phyloP scores from a whole-genome alignment of 257 asterid species.

The Ajuga chamaepitys region DNA sequence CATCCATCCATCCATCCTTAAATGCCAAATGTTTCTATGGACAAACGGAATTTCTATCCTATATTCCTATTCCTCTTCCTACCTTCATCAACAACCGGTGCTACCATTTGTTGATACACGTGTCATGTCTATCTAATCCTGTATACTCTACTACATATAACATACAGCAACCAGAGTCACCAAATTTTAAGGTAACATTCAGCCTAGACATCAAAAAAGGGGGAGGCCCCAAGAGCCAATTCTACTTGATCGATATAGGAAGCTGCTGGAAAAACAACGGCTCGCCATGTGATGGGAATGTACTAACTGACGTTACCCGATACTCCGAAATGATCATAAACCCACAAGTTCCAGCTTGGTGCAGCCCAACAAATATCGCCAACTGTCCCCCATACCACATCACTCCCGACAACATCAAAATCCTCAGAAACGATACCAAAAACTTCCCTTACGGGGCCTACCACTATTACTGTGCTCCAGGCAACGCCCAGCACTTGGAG shows the following conservation, averaged over 20 bases:
- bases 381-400: conserved; percentile 68
- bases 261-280: conserved; percentile 78
- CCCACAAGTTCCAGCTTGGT: conserved; percentile 52
- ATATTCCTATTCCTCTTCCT: no score
- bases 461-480: conserved; percentile 63
- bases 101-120: no score
- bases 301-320: conserved; percentile 46
- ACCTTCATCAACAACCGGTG: no score
- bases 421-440: conserved; percentile 37
- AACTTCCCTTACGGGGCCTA: conserved; percentile 62
- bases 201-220: conserved; percentile 44
- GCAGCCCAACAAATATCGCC: conserved; percentile 35
- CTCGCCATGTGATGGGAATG: conserved; percentile 55
- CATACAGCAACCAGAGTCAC: conserved; percentile 59
- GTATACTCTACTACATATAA: no score
- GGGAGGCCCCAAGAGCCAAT: conserved; percentile 66
- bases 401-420: conserved; percentile 37
- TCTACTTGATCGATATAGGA: conserved; percentile 65
- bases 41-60: no score
- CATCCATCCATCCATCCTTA: no score
- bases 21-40: no score
- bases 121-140: no score
- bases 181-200: conserved; percentile 51
- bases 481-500: conserved; percentile 51
- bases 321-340: conserved; percentile 65